phyloP scores from a whole-genome alignment of 2,329 filamentous ascomycete species.

The Helminthosporium solani region DNA sequence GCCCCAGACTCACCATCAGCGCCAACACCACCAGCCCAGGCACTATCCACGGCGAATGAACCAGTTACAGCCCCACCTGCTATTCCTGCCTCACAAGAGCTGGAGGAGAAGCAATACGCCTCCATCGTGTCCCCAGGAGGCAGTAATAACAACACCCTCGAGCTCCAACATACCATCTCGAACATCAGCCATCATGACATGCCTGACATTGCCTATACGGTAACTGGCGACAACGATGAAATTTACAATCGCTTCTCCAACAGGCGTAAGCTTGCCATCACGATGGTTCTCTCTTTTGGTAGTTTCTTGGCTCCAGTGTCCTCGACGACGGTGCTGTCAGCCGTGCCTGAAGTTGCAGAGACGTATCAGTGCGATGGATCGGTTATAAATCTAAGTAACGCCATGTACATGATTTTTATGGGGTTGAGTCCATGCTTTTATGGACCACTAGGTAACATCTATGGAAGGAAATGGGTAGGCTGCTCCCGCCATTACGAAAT shows the following conservation, averaged over 20 bases:
- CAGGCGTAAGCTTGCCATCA: conserved; percentile 65
- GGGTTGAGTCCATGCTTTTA: conserved; percentile 63
- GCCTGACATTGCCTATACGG: conserved; percentile 27
- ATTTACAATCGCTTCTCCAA: conserved; percentile 65
- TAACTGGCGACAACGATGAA: conserved; percentile 46
- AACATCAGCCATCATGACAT: conserved; percentile 36
- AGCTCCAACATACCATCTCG: conserved; percentile 36
- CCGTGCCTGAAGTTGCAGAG: conserved; percentile 70
- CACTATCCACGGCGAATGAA: not conserved
- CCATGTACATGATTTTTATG: conserved; percentile 74
- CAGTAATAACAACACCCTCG: conserved; percentile 16
- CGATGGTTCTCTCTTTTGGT: conserved; percentile 70
- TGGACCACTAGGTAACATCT: conserved; percentile 63
- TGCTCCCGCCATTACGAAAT: not conserved
- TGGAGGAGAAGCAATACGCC: conserved; percentile 31
- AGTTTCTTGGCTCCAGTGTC: conserved; percentile 74
- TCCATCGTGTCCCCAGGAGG: conserved; percentile 25
- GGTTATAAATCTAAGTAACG: conserved; percentile 73
- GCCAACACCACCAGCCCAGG: not conserved
- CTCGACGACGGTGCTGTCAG: conserved; percentile 71
- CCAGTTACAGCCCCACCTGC: not conserved
- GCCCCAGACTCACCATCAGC: conserved; percentile 2
- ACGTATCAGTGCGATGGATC: conserved; percentile 66
- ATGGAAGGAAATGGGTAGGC: conserved; percentile 52
- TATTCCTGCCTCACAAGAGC: not conserved